Base-by-base conservation (phyloP, 176 grass and related monocot species). In the Triticum monococcum region DNA sequence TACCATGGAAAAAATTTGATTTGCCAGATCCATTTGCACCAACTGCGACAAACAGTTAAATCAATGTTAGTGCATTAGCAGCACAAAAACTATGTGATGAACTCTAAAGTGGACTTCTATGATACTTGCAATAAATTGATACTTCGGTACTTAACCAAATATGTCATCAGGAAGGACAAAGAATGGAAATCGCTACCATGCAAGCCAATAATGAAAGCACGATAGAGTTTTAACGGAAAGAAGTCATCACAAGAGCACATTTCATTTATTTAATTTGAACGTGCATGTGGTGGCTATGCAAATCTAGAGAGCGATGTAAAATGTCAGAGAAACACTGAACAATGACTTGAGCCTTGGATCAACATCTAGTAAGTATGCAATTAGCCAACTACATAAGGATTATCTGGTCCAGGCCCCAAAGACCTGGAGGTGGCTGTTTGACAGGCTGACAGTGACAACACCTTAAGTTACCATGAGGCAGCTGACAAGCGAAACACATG, bases 1-100 rank as follows among this genome's bases (percentile, higher is more conserved):
- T 96, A 98, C 97, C 97, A 85, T 98, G 97, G 87, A 98, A 98
- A 75, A 98, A 98, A 84, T 98, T 98, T 76, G 97, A 95, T 83
- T 98, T 98, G 72, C 97, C 97, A 28, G 97, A 98, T 78, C 97
- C 97, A 94, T 98, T 98, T 74, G 97, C 93, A n/a, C 97, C 97
- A 86, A 98, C 97, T 98, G 97, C 36, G 9, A 88, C 52, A 80
- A 79, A 70, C 64, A 85, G 26, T 70, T 12, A 79, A 84, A 89
- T 64, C 38, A 3, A 59, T 43, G 57, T 86, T 79, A 89, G 81
- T 67, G 52, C 32, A 41, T 60, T 76, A 81, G 23, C 28, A 76
- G 78, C 25, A 46, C 22, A 73, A 67, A 67, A 62, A 70, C 7
- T 77, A 67, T 37, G 54, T 4, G 65, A 24, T 56, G 79, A 87